These are phyloP conservation scores for Magnusiomyces magnusii DNA, from an alignment of 1,139 yeast genomes.

Conservation along the genomic window DNA sequence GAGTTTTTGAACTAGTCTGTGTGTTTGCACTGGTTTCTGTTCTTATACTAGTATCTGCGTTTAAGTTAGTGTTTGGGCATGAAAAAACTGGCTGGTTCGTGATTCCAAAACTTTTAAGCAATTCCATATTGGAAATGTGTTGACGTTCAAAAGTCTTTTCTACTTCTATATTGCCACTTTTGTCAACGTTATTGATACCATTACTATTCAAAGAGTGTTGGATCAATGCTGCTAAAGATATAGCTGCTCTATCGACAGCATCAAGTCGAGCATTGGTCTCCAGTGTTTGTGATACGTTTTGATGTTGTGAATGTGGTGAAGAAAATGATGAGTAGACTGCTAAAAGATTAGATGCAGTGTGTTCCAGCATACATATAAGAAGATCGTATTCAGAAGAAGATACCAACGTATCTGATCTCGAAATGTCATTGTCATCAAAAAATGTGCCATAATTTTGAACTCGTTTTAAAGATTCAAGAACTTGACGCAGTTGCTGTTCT, in stretches of 20 bases:
- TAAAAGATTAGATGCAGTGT: conserved; percentile 15
- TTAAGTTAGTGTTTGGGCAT: no score
- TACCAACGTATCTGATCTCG: neutral
- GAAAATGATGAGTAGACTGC: conserved; percentile 1
- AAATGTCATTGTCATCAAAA: neutral
- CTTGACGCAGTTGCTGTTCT: conserved; percentile 23
- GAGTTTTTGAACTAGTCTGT: no score
- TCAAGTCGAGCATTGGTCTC: conserved; percentile 19
- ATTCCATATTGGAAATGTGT: no score
- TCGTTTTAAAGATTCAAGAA: neutral
- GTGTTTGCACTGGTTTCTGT: no score
- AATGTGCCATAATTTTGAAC: neutral
- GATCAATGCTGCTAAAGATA: conserved; percentile 26
- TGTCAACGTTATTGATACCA: neutral
- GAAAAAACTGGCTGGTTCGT: no score
- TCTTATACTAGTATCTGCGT: no score
- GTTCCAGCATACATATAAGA: conserved; percentile 17
- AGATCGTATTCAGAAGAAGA: neutral
- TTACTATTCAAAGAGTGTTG: conserved; percentile 16
- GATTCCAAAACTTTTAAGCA: no score
- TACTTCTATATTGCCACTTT: no score
- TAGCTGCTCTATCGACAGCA: conserved; percentile 26
- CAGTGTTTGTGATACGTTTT: no score
- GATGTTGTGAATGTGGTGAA: conserved; percentile 11
- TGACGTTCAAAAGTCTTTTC: no score